Evolutionary conservation across 2,329 filamentous ascomycete genomes (phyloP), one percentile per base, ranked within the genome.

Genomic region (Dryadomyces quercivorus): DNA sequence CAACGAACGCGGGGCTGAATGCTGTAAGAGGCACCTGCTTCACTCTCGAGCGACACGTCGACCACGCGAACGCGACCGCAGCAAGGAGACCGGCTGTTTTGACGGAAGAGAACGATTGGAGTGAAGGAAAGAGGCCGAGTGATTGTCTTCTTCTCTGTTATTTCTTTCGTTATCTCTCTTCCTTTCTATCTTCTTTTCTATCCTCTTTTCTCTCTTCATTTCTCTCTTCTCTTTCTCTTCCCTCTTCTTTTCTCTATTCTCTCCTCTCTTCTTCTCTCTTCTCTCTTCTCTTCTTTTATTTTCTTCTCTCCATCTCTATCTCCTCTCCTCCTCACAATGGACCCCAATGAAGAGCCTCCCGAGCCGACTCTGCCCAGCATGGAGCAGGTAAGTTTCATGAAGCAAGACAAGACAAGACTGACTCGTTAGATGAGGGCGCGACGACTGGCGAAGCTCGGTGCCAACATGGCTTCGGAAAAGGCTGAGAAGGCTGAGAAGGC

Each of bases 401-500:
- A 13, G 10, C 40, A 49, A 18, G 36, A 34, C 1, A 21, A 13
- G 18, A 16, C 7, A 34, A 44, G 18, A 36, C 34, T n/a, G 20
- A 22, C 42, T 20, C 9, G 21, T 3, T 16, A 62, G 61, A 62
- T 62, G 61, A 60, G 61, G 13, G 61, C 60, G 10, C 56, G 58
- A 15, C 61, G 61, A 2, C 65, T 76, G 10, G 73, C 72, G 16
- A 76, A 73, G 65, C 67, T 75, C n/a, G 71, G 71, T 5, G 65
- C 61, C 46, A 63, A 34, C 45, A 56, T 64, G 8, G 61, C 69
- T 5, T 21, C 51, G 22, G n/a, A n/a, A n/a, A n/a, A n/a, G n/a
- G n/a, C n/a, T n/a, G n/a, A n/a, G 3, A 8, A 21, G 7, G 7
- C 18, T 5, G n/a, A 60, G 60, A 52, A 50, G 59, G 6, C 48